These are phyloP conservation scores for Acanthamoeba healyi DNA, from an alignment of 208 protist species.

Conservation along the genomic window DNA sequence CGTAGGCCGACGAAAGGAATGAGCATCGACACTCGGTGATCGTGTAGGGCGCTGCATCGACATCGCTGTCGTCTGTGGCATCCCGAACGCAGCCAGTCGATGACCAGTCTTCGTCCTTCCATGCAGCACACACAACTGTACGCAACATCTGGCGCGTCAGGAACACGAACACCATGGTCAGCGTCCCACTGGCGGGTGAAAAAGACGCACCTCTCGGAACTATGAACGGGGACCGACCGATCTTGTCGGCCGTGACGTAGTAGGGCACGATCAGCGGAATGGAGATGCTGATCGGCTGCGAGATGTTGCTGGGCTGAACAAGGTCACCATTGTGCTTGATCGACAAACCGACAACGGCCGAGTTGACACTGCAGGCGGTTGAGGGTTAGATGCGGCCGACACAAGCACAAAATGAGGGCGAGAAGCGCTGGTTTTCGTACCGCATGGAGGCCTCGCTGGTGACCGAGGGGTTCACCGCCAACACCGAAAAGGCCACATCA, in stretches of 20 bases:
- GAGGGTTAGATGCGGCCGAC: neutral
- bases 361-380: neutral
- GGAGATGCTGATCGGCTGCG: neutral
- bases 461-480: neutral
- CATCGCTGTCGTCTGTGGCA: neutral
- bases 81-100: neutral
- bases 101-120: constrained; percentile 1
- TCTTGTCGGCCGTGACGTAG: neutral
- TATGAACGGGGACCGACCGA: neutral
- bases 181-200: too few species aligned
- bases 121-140: constrained; percentile 56
- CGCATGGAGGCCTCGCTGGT: neutral
- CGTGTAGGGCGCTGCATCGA: neutral
- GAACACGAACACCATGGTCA: too few species aligned
- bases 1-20: constrained; percentile 10
- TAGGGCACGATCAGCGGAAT: neutral
- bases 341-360: neutral
- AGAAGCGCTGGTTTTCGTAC: neutral
- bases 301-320: neutral
- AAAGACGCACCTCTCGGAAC: too few species aligned
- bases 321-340: neutral
- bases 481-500: neutral
- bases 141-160: neutral
- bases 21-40: constrained; percentile 58
- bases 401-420: too few species aligned